Conservation (phyloP, 1,284 basidiomycete species). For the Mixia osmundae region DNA sequence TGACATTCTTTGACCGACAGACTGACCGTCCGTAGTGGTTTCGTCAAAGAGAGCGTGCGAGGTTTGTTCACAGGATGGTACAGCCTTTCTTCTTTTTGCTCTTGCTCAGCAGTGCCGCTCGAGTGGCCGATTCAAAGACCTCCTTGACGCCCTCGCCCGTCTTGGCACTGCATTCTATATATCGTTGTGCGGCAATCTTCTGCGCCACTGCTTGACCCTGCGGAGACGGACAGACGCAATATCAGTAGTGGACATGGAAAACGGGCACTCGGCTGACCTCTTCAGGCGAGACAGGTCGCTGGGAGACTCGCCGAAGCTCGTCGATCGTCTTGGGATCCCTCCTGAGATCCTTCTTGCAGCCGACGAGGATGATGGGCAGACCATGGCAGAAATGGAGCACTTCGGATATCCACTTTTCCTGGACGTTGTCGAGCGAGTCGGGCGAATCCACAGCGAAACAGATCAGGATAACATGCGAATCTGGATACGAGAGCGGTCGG, state of each 20-base stretch:
- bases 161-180: constrained; percentile 87
- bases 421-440: constrained; percentile 77
- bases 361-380: constrained; percentile 78
- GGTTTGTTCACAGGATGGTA: constrained; percentile 36
- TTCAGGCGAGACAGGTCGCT: constrained; percentile 51
- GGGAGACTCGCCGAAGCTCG: constrained; percentile 83
- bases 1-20: too few species aligned
- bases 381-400: constrained; percentile 91
- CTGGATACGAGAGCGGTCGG: constrained; percentile 80
- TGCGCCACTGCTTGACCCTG: constrained; percentile 57
- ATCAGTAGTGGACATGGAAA: neutral
- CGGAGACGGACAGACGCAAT: neutral
- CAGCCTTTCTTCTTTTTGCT: constrained; percentile 48
- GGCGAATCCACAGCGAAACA: constrained; percentile 95
- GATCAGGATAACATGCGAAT: constrained; percentile 86
- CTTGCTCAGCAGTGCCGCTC: constrained; percentile 29
- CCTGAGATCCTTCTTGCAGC: constrained; percentile 79
- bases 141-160: constrained; percentile 68
- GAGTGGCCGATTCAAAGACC: constrained; percentile 60
- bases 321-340: constrained; percentile 62
- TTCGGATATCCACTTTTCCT: constrained; percentile 97
- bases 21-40: too few species aligned
- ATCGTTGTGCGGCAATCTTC: constrained; percentile 74
- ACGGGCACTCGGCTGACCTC: constrained; percentile 11
- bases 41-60: too few species aligned